Evolutionary conservation across 495 filamentous ascomycete species (phyloP), one percentile per base, ranked within the genome.

Genomic region (Penicillium bovifimosum): DNA sequence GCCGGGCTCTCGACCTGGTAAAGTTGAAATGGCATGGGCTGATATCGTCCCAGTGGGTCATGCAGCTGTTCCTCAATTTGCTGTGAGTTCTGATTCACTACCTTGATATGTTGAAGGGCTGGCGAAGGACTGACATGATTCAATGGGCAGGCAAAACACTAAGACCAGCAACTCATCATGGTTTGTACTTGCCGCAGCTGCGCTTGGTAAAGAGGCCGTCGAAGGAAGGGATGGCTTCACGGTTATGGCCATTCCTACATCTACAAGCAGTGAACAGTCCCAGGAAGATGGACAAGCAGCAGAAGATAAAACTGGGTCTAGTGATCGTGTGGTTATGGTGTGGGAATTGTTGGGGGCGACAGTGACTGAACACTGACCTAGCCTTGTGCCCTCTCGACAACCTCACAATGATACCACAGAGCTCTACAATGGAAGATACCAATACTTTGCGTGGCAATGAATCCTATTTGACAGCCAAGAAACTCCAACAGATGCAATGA

Each of bases 1-100:
- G 46, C 5, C 48, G 47, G 6, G 7, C 54, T 9, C 39, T 55
- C 10, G 59, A 72, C 39, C 46, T 79, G 4, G 47, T 77, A n/a
- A 68, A 59, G 16, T 46, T 80, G 24, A 70, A 65, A 53, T 80
- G 77, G 77, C 65, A 68, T n/a, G 76, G 75, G 0, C 41, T 78
- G 14, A 68, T 79, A 39, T 64, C 71, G 5, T 49, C 68, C 3
- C 53, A 41, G 5, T 80, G 76, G 76, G 63, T 73, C 9, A 68
- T 60, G 50, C 41, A 66, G 10, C 32, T 79, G 20, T 68, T 79
- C 10, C 41, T 72, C 5, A 46, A 47, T 33, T 36, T 76, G n/a
- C 47, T 71, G 77, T 80, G 60, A 67, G 73, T 65, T 34, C 17
- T 20, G 34, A 29, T 28, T 29, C 5, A 16, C n/a, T 10, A 24